Evolutionary conservation across 768 basidiomycete species (phyloP).

Genomic region (Hygrophorus russula): DNA sequence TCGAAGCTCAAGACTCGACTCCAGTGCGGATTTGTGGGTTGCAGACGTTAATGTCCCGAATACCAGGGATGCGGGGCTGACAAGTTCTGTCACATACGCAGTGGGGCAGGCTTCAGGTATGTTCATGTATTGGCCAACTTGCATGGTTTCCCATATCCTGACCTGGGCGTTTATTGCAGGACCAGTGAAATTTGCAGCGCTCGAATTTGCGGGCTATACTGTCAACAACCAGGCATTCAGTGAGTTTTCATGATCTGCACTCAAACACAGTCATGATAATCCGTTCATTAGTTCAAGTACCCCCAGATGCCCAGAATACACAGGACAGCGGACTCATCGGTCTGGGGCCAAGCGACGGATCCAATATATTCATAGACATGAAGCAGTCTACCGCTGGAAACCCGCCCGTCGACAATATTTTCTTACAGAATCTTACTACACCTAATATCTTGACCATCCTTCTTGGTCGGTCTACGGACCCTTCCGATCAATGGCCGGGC

Average conservation of each 20-base stretch:
- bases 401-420: conserved; percentile 53
- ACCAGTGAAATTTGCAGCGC: conserved; percentile 8
- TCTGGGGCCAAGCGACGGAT: conserved; percentile 13
- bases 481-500: conserved; percentile 40
- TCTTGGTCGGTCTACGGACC: conserved; percentile 49
- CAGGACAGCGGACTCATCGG: conserved; percentile 12
- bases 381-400: conserved; percentile 24
- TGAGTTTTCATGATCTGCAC: not conserved
- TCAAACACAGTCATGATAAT: not conserved
- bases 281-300: conserved; percentile 6
- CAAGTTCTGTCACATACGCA: conserved; percentile 11
- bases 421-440: conserved; percentile 42
- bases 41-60: conserved; percentile 8
- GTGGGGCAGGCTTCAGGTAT: conserved; percentile 11
- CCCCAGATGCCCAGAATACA: conserved; percentile 2
- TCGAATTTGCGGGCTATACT: conserved; percentile 12
- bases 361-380: conserved; percentile 8
- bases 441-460: conserved; percentile 55
- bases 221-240: conserved; percentile 13
- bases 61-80: conserved; percentile 8
- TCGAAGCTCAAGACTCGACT: not conserved
- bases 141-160: not conserved
- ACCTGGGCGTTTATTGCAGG: conserved; percentile 2
- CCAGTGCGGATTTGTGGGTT: conserved; percentile 16
- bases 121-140: not conserved